These are phyloP conservation scores for Saururus chinensis DNA, from an alignment of 164 flowering plant species.

Conservation along the genomic window DNA sequence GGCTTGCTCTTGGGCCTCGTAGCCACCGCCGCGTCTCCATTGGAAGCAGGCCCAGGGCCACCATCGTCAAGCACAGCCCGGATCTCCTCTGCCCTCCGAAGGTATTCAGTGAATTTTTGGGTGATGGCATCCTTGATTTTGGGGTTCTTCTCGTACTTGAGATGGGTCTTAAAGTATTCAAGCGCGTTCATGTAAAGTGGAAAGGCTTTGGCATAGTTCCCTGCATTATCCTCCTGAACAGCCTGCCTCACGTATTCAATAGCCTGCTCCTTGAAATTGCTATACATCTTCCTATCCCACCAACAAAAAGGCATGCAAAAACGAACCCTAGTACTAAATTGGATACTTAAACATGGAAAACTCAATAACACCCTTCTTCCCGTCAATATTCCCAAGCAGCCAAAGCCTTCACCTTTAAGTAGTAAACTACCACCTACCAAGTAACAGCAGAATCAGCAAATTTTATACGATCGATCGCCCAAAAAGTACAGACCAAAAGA, in stretches of 20 bases:
- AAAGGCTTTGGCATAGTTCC: conserved; percentile 86
- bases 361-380: no score
- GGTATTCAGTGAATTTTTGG: conserved; percentile 88
- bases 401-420: no score
- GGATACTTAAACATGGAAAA: no score
- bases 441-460: no score
- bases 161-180: conserved; percentile 88
- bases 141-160: conserved; percentile 95
- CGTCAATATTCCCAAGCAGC: no score
- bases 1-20: conserved; percentile 70
- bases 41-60: conserved; percentile 61
- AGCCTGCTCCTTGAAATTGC: conserved; percentile 97
- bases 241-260: conserved; percentile 96
- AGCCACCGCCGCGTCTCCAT: conserved; percentile 82
- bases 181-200: conserved; percentile 93
- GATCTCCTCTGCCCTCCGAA: conserved; percentile 98
- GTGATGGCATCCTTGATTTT: conserved; percentile 89
- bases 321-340: no score
- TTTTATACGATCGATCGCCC: no score
- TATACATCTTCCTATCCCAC: conserved; percentile 47
- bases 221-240: conserved; percentile 91
- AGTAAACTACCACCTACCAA: no score
- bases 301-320: neutral
- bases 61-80: conserved; percentile 73
- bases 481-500: no score